Evolutionary conservation across 2,329 filamentous ascomycete species (phyloP), one percentile per base, ranked within the genome.

Genomic region (Penicillium frequentans): DNA sequence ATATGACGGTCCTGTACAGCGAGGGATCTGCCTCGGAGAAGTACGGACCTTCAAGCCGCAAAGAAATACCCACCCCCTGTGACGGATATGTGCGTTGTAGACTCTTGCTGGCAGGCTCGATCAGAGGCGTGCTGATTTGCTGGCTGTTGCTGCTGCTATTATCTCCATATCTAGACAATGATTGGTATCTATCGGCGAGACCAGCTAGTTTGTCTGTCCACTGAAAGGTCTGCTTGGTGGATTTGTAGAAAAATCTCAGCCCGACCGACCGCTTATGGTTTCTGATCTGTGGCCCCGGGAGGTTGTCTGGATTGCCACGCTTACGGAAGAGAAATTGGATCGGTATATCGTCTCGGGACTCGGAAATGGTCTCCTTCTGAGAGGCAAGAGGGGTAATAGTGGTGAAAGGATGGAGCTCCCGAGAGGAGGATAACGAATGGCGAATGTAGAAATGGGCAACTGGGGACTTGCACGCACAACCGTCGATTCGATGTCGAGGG

Each of bases 371-470:
- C 9, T 24, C 9, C 10, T 24, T 44, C 23, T 24, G 10, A 24
- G 42, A 44, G 23, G 19, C 23, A 44, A 44, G 42, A 44, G 19
- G 42, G 2, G 42, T 44, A 24, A 44, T 44, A 24, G 42, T 44
- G 42, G 42, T 44, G 23, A 44, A 44, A 44, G 42, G 42, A 44
- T 44, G 42, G 6, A 44, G 42, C 9, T 44, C 42, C 42, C 42
- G 23, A 8, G 23, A 6, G 42, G 42, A 44, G 42, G 42, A 19
- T 13, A 21, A 2, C 65, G 39, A 64, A 43, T 53, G 51, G 29
- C 51, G 51, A 48, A 53, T 53, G 35, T 53, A 53, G 33, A 48
- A 53, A 53, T 53, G 51, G 16, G 51, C 51, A 27, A 53, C 27
- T 21, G 51, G 43, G 21, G 51, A 53, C 29, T 53, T 35, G 51